These are phyloP conservation scores for Triangularia setosa DNA, from an alignment of 2,329 filamentous ascomycete genomes.

Conservation along the genomic window DNA sequence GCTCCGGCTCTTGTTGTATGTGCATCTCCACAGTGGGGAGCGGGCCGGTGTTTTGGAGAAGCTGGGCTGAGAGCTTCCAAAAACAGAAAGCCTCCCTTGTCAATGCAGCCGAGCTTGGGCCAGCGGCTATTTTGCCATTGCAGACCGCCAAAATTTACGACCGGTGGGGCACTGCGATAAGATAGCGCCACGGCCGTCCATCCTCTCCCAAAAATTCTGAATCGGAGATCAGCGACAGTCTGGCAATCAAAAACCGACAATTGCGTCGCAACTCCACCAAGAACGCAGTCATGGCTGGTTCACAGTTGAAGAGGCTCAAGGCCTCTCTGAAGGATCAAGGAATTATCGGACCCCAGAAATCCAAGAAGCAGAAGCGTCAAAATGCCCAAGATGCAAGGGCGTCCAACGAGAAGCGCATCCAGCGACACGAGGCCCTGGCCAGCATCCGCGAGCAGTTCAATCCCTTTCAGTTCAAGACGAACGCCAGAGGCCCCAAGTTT, in stretches of 20 bases:
- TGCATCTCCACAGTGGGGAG: neutral
- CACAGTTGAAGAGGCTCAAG: conserved; percentile 94
- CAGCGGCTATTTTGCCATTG: conserved; percentile 23
- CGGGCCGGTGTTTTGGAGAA: neutral
- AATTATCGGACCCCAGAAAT: conserved; percentile 85
- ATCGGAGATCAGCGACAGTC: conserved; percentile 20
- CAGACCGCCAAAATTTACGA: conserved; percentile 28
- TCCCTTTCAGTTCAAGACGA: conserved; percentile 89
- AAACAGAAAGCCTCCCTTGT: neutral
- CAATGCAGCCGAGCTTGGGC: neutral
- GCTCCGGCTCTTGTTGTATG: neutral
- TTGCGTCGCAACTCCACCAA: neutral
- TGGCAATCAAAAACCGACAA: neutral
- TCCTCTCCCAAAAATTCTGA: conserved; percentile 23
- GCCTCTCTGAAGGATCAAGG: conserved; percentile 84
- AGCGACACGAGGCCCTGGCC: conserved; percentile 73
- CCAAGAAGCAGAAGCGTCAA: conserved; percentile 88
- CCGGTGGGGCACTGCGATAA: conserved; percentile 27
- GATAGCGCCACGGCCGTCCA: conserved; percentile 25
- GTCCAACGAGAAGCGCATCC: conserved; percentile 67
- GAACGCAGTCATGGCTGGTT: conserved; percentile 70
- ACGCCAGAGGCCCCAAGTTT: conserved; percentile 75
- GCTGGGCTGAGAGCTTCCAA: no score
- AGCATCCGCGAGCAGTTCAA: conserved; percentile 95
- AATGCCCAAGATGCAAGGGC: conserved; percentile 62